These are phyloP conservation scores for Clitopilus hobsonii DNA, from an alignment of 768 basidiomycete genomes.

Conservation along the genomic window DNA sequence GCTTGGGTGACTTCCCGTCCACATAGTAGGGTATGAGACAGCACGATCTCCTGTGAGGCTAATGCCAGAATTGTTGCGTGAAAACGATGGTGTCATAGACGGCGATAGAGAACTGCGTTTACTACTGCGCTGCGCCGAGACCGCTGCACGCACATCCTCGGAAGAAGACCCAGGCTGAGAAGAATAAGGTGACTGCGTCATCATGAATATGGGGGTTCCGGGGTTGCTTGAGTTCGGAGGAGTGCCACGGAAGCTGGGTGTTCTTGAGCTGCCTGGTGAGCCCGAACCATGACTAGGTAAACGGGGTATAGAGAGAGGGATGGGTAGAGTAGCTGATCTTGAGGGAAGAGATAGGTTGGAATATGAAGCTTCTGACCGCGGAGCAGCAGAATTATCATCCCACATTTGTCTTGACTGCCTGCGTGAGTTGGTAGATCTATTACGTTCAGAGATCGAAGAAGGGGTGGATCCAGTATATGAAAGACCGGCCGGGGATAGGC, in stretches of 20 bases:
- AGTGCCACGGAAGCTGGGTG: conserved; percentile 37
- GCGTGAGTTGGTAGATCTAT: conserved; percentile 31
- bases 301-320: conserved; percentile 9
- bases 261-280: conserved; percentile 49
- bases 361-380: conserved; percentile 45
- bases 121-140: conserved; percentile 26
- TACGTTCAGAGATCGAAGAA: conserved; percentile 38
- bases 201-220: neutral
- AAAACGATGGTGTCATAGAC: conserved; percentile 18
- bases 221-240: conserved; percentile 16
- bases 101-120: conserved; percentile 36
- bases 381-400: conserved; percentile 25
- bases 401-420: conserved; percentile 31
- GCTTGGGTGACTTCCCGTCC: conserved; percentile 35
- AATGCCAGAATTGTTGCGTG: conserved; percentile 20
- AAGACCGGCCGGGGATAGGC: conserved; percentile 12
- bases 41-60: conserved; percentile 19
- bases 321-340: conserved; percentile 24
- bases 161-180: conserved; percentile 46
- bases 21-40: conserved; percentile 27
- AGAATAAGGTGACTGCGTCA: conserved; percentile 52
- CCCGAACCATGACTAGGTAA: neutral
- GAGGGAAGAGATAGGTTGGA: conserved; percentile 28
- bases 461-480: conserved; percentile 33
- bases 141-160: conserved; percentile 43